phyloP scores from a whole-genome alignment of 768 basidiomycete genomes.

The Russula griseocarnosa region DNA sequence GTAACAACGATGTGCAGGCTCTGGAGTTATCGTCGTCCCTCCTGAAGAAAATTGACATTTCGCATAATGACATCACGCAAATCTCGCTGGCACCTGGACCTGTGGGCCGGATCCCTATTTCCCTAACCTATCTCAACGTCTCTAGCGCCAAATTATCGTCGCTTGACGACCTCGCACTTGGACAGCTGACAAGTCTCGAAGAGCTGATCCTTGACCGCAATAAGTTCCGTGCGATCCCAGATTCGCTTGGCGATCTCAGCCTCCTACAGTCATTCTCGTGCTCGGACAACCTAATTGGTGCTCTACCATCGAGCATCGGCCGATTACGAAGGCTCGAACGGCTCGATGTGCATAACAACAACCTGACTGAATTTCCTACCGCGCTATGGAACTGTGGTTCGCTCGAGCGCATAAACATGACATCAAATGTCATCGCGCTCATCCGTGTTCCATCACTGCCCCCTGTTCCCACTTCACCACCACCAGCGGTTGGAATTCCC shows the following conservation, averaged over 20 bases:
- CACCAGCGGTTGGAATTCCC: not conserved
- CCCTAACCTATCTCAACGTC: constrained; percentile 76
- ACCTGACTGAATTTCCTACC: constrained; percentile 67
- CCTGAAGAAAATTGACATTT: constrained; percentile 64
- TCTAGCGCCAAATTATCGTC: constrained; percentile 85
- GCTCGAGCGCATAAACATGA: constrained; percentile 72
- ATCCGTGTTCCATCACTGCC: constrained; percentile 59
- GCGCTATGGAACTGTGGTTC: constrained; percentile 81
- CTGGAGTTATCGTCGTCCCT: constrained; percentile 70
- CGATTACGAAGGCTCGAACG: constrained; percentile 65
- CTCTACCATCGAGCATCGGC: constrained; percentile 74
- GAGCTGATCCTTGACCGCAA: constrained; percentile 81
- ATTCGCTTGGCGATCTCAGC: constrained; percentile 70
- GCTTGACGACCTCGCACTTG: constrained; percentile 68
- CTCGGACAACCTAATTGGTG: constrained; percentile 84
- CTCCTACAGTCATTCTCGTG: constrained; percentile 73
- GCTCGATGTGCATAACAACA: constrained; percentile 91
- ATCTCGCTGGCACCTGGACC: constrained; percentile 58
- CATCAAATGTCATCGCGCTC: constrained; percentile 75
- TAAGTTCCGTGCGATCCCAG: constrained; percentile 76
- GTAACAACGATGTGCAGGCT: constrained; percentile 78
- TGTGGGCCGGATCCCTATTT: constrained; percentile 42
- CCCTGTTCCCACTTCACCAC: constrained; percentile 31
- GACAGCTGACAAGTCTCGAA: constrained; percentile 67
- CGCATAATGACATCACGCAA: constrained; percentile 86